Percentiles rank a stretch among this genome's conserved stretches.
Conservation (phyloP, 2,329 filamentous ascomycete species). For the Talaromyces sp. region DNA sequence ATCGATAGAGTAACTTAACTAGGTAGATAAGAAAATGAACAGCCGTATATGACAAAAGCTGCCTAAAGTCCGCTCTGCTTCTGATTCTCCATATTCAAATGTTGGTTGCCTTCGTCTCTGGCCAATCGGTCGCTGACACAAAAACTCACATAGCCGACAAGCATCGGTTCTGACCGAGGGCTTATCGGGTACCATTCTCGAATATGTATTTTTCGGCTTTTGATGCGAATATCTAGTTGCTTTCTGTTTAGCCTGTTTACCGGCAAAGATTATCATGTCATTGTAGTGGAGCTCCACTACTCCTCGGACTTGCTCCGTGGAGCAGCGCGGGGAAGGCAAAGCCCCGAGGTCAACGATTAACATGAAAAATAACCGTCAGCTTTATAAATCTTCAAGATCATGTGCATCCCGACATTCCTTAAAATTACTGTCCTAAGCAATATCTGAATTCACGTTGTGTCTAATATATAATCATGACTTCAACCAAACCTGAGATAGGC, state of each 20-base stretch:
- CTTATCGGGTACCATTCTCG: too few species aligned
- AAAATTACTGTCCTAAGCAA: not conserved
- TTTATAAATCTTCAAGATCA: not conserved
- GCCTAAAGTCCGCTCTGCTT: not conserved
- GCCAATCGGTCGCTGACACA: not conserved
- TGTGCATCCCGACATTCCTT: not conserved
- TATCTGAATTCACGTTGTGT: not conserved
- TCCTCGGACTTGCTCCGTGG: constrained; percentile 12
- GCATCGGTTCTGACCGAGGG: not conserved
- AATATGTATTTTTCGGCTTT: not conserved
- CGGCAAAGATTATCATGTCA: not conserved
- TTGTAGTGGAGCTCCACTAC: not conserved
- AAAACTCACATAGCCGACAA: not conserved
- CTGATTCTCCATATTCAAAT: not conserved
- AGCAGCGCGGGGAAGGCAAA: not conserved
- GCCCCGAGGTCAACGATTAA: not conserved
- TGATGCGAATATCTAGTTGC: not conserved
- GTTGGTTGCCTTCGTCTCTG: not conserved
- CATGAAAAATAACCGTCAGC: not conserved
- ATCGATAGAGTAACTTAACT: not conserved
- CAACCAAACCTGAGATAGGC: constrained; percentile 50
- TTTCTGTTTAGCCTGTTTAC: not conserved
- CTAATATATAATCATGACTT: constrained; percentile 43
- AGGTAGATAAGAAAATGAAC: not conserved
- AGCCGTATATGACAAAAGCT: not conserved